Evolutionary conservation across 106 monocot species (phyloP).

Genomic region (Dendrobium nobile): DNA sequence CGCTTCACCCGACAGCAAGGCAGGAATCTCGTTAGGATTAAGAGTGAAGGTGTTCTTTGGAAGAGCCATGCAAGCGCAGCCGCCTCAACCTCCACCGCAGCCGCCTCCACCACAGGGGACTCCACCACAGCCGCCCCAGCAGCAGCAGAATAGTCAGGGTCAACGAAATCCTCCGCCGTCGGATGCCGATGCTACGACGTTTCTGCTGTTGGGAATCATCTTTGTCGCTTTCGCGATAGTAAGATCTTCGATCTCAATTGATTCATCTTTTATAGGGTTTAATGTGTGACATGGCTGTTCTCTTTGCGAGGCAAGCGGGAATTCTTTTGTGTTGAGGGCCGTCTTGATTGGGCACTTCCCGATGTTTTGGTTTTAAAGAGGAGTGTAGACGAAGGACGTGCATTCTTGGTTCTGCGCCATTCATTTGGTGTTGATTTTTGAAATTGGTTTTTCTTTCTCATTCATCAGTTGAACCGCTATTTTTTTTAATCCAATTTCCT

Average conservation of each 20-base stretch:
- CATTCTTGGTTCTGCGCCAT: not conserved
- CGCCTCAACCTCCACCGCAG: not conserved
- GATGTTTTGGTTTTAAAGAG: not conserved
- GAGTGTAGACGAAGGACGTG: not conserved
- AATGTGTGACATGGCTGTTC: not conserved
- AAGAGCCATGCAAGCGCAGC: constrained; percentile 8
- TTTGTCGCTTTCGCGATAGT: constrained; percentile 13
- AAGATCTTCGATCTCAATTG: not conserved
- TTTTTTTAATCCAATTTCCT: not conserved
- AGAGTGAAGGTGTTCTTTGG: not conserved
- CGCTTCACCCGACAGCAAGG: too few relatives aligned
- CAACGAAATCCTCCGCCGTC: not conserved
- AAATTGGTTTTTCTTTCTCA: not conserved
- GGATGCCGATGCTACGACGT: constrained; percentile 5
- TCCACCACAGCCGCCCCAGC: not conserved
- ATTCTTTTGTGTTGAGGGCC: not conserved
- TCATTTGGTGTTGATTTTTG: not conserved
- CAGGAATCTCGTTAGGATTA: not conserved
- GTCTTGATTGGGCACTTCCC: not conserved
- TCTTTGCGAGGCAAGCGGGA: not conserved
- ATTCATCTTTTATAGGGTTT: not conserved
- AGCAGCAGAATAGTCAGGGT: not conserved
- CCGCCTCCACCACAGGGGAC: not conserved
- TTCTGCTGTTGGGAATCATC: not conserved
- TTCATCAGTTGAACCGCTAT: not conserved